A percentile compares a stretch with the other conserved stretches of the same genome.
These are phyloP conservation scores for Yamadazyma laniorum DNA, from an alignment of 805 yeast species.

Conservation along the genomic window DNA sequence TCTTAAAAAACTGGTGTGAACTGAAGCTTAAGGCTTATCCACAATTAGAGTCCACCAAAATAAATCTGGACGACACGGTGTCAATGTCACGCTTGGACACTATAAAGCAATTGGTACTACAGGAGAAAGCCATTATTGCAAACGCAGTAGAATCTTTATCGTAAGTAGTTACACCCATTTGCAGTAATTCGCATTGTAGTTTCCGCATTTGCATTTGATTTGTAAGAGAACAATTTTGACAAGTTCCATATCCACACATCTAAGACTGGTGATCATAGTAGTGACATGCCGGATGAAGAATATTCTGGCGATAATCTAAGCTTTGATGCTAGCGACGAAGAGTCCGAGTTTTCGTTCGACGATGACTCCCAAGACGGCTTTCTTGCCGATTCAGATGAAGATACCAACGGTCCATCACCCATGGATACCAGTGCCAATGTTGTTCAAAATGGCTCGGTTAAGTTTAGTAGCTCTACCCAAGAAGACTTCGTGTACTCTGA, in stretches of 20 bases:
- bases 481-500: conserved; percentile 7
- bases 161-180: not conserved
- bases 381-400: conserved; percentile 1
- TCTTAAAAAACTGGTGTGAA: conserved; percentile 3
- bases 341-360: conserved; percentile 17
- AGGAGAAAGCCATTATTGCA: conserved; percentile 27
- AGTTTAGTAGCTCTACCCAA: conserved; percentile 7
- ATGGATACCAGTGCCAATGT: not conserved
- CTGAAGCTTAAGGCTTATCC: conserved; percentile 3
- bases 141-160: conserved; percentile 7
- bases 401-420: no score
- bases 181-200: conserved; percentile 6
- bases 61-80: not conserved
- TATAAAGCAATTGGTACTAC: conserved; percentile 19
- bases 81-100: not conserved
- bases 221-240: not conserved
- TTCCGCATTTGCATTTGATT: not conserved
- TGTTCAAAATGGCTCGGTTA: conserved; percentile 2
- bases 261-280: no score
- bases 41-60: not conserved
- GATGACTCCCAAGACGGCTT: conserved; percentile 12
- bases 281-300: not conserved
- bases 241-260: no score
- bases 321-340: not conserved
- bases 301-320: not conserved